Base-by-base conservation (phyloP, 78 protist species). In the Tieghemostelium lacteum region DNA sequence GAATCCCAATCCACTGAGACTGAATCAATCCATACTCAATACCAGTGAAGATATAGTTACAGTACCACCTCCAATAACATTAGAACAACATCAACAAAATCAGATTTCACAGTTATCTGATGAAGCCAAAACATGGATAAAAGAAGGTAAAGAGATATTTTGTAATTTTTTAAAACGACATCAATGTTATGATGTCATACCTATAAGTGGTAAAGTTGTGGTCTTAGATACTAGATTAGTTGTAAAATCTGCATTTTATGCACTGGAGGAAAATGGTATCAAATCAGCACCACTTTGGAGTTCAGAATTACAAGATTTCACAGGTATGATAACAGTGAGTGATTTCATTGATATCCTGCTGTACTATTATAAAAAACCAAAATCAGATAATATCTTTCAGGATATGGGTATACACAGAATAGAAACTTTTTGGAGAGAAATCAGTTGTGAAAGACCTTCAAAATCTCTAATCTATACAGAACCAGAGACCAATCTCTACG, bases 251-350 rank as follows among this genome's bases (percentile, higher is more conserved):
- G 93, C 93, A 39, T 73, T 87, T 50, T 66, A 76, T 69, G 93
- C 93, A 22, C 50, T 87, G 58, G 93, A 87, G 19, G 93, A 87
- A 69, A 87, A 87, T 49, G 86, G 76, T 1, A 87, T 87, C 8
- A 87, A 76, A 65, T 87, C 85, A 7, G 93, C 93, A 34, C 93
- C 93, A n/a, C 85, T 87, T 19, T 87, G 93, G 93, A 66, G 64
- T 58, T 63, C 76, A 20, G 78, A 70, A 8, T 62, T 58, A 49
- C 77, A 66, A 33, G 85, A 87, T 14, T 71, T 87, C 50, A 76
- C 86, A 31, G 93, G 93, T 28, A 87, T 87, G 88, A 87, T 87
- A 6, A 87, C 93, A 19, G 93, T 87, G 2, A 69, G 86, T 10
- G 93, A 87, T 64, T 87, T 87, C 24, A 87, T 87, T n/a, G 93